These are phyloP conservation scores for Macrophomina phaseolina DNA, from an alignment of 2,329 filamentous ascomycete species.

Conservation along the genomic window DNA sequence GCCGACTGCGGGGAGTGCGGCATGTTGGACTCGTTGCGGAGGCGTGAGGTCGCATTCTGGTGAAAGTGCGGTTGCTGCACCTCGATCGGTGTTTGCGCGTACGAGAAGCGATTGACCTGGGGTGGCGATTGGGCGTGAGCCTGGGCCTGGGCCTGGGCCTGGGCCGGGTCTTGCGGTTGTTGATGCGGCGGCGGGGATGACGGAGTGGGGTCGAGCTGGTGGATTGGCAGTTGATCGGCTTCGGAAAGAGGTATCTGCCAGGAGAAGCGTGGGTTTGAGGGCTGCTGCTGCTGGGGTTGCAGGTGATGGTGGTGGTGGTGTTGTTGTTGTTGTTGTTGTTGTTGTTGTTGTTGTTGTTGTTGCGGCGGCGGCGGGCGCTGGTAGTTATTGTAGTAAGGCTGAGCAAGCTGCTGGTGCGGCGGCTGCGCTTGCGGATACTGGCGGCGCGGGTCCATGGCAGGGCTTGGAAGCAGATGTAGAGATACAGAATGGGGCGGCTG, in stretches of 20 bases:
- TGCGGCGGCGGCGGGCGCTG: background rate
- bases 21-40: conserved; percentile 33
- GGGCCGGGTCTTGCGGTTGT: conserved; percentile 30
- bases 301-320: background rate
- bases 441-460: conserved; percentile 19
- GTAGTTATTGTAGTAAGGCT: conserved; percentile 13
- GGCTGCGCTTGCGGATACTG: conserved; percentile 4
- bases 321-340: background rate
- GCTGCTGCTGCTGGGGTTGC: background rate
- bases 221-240: conserved; percentile 30
- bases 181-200: conserved; percentile 20
- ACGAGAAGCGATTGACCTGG: conserved; percentile 39
- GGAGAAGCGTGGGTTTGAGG: conserved; percentile 38
- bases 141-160: conserved; percentile 31
- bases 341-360: background rate
- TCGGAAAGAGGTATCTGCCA: conserved; percentile 39
- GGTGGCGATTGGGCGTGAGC: conserved; percentile 8
- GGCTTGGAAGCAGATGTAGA: background rate
- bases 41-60: conserved; percentile 34
- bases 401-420: background rate
- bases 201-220: conserved; percentile 26
- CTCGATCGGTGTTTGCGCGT: conserved; percentile 44
- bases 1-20: conserved; percentile 30
- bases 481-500: background rate
- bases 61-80: conserved; percentile 35